Conservation (phyloP, 1,284 basidiomycete genomes). For the Ustilago crameri region DNA sequence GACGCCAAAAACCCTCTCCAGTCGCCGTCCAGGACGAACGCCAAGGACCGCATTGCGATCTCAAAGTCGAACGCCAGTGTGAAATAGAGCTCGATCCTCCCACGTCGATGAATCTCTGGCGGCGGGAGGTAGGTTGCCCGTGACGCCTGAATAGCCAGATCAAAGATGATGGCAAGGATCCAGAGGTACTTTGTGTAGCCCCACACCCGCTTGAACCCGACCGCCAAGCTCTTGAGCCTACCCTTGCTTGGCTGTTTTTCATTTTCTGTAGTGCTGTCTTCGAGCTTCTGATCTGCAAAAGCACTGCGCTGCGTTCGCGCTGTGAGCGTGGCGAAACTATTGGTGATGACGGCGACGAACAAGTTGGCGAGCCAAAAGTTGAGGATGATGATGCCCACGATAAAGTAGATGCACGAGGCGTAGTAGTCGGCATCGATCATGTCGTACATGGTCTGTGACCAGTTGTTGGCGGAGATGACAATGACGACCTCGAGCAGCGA, state of each 20-base stretch:
- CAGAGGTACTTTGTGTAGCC: constrained; percentile 64
- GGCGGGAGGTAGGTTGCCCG: constrained; percentile 71
- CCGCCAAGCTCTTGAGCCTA: constrained; percentile 47
- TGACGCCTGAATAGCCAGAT: constrained; percentile 81
- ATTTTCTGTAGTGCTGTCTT: constrained; percentile 13
- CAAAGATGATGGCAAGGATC: constrained; percentile 74
- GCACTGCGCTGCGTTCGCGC: constrained; percentile 90
- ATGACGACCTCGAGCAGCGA: constrained; percentile 86
- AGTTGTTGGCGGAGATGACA: constrained; percentile 76
- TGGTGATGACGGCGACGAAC: constrained; percentile 95
- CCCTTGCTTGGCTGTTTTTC: constrained; percentile 22
- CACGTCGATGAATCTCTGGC: constrained; percentile 19
- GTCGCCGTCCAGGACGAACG: constrained; percentile 78
- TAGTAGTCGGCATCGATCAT: constrained; percentile 94
- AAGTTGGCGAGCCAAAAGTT: constrained; percentile 79
- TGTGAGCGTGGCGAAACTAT: constrained; percentile 90
- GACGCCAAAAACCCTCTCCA: constrained; percentile 81
- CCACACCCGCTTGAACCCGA: constrained; percentile 63
- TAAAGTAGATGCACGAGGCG: constrained; percentile 86
- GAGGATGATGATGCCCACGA: constrained; percentile 73
- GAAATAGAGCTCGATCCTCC: constrained; percentile 80
- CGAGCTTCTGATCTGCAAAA: constrained; percentile 75
- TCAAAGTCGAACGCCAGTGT: constrained; percentile 89
- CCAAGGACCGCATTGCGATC: constrained; percentile 78
- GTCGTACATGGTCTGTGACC: constrained; percentile 80